phyloP scores from a whole-genome alignment of 345 rosid species.

The Lepidium aucheri region DNA sequence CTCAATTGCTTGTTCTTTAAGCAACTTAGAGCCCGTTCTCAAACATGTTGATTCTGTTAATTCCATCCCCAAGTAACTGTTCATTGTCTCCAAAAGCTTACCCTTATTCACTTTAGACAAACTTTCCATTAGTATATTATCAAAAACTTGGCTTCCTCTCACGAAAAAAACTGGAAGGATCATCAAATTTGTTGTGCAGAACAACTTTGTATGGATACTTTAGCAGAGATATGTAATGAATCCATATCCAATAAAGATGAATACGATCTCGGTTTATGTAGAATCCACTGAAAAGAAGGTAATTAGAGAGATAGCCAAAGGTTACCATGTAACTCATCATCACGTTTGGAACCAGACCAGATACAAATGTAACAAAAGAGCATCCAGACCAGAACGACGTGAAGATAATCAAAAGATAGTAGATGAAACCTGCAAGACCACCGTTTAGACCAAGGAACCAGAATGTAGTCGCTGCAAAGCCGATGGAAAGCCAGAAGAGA shows the following conservation, averaged over 20 bases:
- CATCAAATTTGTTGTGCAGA: conserved; percentile 53
- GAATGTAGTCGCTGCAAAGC: conserved; percentile 61
- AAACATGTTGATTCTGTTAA: conserved; percentile 58
- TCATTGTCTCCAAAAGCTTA: conserved; percentile 41
- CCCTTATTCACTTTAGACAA: conserved; percentile 34
- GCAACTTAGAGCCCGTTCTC: conserved; percentile 50
- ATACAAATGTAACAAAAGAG: conserved; percentile 76
- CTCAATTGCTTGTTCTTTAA: conserved; percentile 55
- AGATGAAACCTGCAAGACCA: conserved; percentile 47
- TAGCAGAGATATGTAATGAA: conserved; percentile 77
- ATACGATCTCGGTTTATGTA: conserved; percentile 61
- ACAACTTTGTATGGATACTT: conserved; percentile 73
- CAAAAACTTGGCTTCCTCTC: conserved; percentile 65
- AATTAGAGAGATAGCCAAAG: conserved; percentile 60
- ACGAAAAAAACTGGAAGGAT: conserved; percentile 54
- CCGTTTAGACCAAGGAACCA: conserved; percentile 70
- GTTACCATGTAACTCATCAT: conserved; percentile 73
- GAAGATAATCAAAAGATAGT: conserved; percentile 46
- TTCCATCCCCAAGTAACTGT: conserved; percentile 41
- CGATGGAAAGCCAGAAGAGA: conserved; percentile 45
- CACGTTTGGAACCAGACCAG: conserved; percentile 63
- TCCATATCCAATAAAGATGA: conserved; percentile 71
- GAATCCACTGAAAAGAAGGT: conserved; percentile 83
- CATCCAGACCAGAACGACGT: conserved; percentile 83
- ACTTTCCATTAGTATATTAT: conserved; percentile 42